Conservation (phyloP, 139 green algal genomes). For the Chlorella sp. region DNA sequence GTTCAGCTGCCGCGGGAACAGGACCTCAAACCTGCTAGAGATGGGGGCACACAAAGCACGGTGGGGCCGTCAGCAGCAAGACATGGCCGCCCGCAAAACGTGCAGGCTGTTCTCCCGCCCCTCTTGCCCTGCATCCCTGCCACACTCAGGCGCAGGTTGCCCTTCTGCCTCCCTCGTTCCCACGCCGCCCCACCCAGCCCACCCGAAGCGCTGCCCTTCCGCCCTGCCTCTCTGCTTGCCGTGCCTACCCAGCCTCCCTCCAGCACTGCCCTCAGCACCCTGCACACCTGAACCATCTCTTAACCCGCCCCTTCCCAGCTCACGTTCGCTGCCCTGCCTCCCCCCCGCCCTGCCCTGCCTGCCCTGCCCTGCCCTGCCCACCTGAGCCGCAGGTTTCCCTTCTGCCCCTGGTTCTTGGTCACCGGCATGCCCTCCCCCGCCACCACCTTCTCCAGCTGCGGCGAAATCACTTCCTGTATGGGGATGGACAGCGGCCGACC, state of each 20-base stretch:
- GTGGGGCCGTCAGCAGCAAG: too few species aligned
- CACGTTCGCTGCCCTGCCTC: too few species aligned
- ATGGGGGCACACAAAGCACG: background rate
- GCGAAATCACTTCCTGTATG: conserved; percentile 19
- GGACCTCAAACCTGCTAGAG: conserved; percentile 58
- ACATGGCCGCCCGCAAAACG: too few species aligned
- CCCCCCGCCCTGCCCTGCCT: too few species aligned
- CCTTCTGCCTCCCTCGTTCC: conserved; percentile 59
- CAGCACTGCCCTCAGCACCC: background rate
- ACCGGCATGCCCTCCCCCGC: conserved; percentile 86
- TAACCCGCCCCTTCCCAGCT: too few species aligned
- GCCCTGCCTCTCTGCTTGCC: too few species aligned
- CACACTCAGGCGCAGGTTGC: conserved; percentile 78
- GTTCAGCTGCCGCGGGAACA: conserved; percentile 48
- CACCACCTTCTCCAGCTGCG: conserved; percentile 48
- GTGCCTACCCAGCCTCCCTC: too few species aligned
- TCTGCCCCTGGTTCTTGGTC: conserved; percentile 66
- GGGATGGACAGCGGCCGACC: conserved; percentile 59
- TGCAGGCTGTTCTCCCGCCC: too few species aligned
- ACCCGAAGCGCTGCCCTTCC: conserved; percentile 70
- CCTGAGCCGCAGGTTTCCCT: conserved; percentile 80
- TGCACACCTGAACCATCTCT: conserved; percentile 61
- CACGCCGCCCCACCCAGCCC: background rate
- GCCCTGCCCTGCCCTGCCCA: background rate
- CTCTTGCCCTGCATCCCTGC: background rate